Evolutionary conservation across 495 filamentous ascomycete species (phyloP).

Genomic region (Aspergillus bertholletiae): DNA sequence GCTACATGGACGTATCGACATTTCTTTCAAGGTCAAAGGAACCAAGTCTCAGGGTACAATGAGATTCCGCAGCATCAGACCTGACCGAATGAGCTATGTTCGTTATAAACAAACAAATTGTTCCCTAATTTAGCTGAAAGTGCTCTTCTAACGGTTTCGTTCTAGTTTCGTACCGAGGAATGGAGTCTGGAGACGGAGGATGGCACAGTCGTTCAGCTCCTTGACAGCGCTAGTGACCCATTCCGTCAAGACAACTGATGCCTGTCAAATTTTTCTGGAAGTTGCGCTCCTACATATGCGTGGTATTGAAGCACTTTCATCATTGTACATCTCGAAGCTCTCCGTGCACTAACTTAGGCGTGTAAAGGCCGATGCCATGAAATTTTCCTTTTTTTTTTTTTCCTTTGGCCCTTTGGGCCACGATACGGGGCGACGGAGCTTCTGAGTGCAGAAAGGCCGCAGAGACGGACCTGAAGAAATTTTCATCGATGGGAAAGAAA

Average conservation of each 20-base stretch:
- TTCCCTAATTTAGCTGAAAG: background rate
- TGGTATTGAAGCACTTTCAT: background rate
- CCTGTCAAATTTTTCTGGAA: background rate
- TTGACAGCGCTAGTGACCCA: slow-evolving; percentile 59
- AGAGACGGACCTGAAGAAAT: no score
- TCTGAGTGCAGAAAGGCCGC: no score
- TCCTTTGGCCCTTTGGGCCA: background rate
- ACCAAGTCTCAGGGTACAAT: slow-evolving; percentile 68
- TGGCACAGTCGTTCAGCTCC: slow-evolving; percentile 60
- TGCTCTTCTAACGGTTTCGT: background rate
- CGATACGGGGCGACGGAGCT: no score
- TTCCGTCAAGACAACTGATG: slow-evolving; percentile 41
- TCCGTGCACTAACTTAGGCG: slow-evolving; percentile 26
- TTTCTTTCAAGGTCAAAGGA: slow-evolving; percentile 83
- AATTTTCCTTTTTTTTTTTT: background rate
- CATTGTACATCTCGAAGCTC: slow-evolving; percentile 23
- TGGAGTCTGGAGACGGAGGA: slow-evolving; percentile 72
- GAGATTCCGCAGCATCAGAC: slow-evolving; percentile 75
- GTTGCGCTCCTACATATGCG: background rate
- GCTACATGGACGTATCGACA: slow-evolving; percentile 86
- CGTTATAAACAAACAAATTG: slow-evolving; percentile 30
- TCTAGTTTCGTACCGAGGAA: slow-evolving; percentile 67
- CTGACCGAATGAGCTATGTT: slow-evolving; percentile 66
- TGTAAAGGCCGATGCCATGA: slow-evolving; percentile 15
- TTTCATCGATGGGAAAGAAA: background rate